Conservation (phyloP, 306 rosid genomes). For the Trichosanthes cucumerina region DNA sequence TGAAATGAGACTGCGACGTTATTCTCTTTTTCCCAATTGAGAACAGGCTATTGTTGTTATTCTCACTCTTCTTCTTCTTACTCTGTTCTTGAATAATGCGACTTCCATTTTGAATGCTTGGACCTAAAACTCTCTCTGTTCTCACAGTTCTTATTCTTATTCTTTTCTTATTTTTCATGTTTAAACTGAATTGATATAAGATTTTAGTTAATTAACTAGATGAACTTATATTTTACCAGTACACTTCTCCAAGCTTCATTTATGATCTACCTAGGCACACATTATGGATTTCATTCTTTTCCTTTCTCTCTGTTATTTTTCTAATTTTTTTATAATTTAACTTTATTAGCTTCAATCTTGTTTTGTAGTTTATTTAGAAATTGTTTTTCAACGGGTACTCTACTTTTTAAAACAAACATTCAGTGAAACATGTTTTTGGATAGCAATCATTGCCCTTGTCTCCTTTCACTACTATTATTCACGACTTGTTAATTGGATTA, state of each 20-base stretch:
- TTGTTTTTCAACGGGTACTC: not conserved
- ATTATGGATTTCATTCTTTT: no score
- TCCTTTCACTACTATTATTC: not conserved
- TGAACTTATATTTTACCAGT: no score
- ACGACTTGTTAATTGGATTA: not conserved
- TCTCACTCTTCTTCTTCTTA: not conserved
- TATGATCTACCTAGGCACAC: no score
- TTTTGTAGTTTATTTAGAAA: not conserved
- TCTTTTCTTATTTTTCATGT: no score
- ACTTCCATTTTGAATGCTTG: not conserved
- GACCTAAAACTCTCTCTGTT: not conserved
- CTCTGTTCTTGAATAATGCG: not conserved
- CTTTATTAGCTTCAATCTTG: not conserved
- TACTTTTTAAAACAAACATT: not conserved
- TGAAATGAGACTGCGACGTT: conserved; percentile 7
- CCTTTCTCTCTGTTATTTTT: no score
- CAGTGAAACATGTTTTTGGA: not conserved
- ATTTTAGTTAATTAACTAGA: no score
- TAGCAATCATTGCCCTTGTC: no score
- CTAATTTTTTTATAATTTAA: no score
- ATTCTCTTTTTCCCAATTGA: conserved; percentile 14
- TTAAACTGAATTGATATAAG: not conserved
- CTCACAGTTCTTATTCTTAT: not conserved
- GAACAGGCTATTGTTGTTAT: not conserved
- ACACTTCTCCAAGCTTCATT: no score